Conservation (phyloP, 176 grass and related monocot genomes). For the Carex myosuroides region DNA sequence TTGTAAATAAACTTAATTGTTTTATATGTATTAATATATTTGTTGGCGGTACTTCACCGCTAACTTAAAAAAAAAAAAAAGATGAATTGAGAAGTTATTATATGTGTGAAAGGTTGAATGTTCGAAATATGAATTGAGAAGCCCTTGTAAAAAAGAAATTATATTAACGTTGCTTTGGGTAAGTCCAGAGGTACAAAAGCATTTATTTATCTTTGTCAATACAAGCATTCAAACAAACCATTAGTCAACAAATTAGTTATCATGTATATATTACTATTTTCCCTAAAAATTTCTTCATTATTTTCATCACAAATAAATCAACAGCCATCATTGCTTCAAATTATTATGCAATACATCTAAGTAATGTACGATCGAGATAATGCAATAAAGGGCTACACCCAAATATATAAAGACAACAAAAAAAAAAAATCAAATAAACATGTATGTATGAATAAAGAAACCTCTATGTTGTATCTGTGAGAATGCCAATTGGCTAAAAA, state of each 20-base stretch:
- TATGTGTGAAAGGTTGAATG: too few relatives aligned
- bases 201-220: background rate
- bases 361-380: background rate
- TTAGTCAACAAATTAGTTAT: background rate
- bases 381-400: background rate
- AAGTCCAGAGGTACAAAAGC: background rate
- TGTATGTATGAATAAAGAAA: conserved; percentile 5
- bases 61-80: too few relatives aligned
- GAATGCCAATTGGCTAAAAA: background rate
- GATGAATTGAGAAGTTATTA: too few relatives aligned
- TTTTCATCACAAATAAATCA: background rate
- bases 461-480: background rate
- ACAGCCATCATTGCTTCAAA: background rate
- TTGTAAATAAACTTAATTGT: too few relatives aligned
- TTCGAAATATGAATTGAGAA: too few relatives aligned
- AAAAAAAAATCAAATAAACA: background rate
- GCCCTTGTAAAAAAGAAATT: too few relatives aligned
- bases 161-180: background rate
- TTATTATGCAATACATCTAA: background rate
- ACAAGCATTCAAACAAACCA: background rate
- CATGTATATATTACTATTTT: background rate
- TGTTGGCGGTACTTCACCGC: too few relatives aligned
- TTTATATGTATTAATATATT: too few relatives aligned
- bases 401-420: background rate
- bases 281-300: background rate